These are phyloP conservation scores for Mortierella sp. DNA, from an alignment of 371 early-diverging fungal species.

Conservation along the genomic window DNA sequence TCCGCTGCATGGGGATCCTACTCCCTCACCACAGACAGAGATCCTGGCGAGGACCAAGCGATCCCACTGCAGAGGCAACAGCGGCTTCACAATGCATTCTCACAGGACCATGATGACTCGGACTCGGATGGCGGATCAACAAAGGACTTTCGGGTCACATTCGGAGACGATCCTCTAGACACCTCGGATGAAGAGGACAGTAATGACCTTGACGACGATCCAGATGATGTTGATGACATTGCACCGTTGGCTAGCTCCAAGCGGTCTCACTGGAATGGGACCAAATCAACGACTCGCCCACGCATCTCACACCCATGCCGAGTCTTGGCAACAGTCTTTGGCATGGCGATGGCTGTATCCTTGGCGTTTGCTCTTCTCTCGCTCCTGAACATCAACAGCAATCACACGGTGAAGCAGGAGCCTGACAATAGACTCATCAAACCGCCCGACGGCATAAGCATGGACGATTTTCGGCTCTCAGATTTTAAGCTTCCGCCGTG, in stretches of 20 bases:
- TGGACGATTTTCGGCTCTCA: conserved; percentile 31
- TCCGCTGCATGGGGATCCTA: too few relatives aligned
- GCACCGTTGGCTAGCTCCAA: conserved; percentile 34
- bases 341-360: conserved; percentile 24
- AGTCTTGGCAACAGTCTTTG: conserved; percentile 33
- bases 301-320: conserved; percentile 32
- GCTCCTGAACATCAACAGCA: conserved; percentile 25
- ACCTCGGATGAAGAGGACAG: conserved; percentile 6
- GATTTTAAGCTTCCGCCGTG: conserved; percentile 40
- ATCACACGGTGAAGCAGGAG: conserved; percentile 3
- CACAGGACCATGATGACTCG: too few relatives aligned
- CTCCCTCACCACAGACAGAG: too few relatives aligned
- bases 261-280: conserved; percentile 4
- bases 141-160: conserved; percentile 4
- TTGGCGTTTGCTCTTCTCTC: conserved; percentile 41
- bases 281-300: background rate
- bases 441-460: conserved; percentile 33
- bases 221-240: conserved; percentile 28
- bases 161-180: background rate
- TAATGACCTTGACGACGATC: conserved; percentile 19
- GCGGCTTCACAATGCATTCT: too few relatives aligned
- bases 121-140: too few relatives aligned
- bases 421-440: conserved; percentile 22
- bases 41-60: too few relatives aligned
- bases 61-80: too few relatives aligned